A percentile compares a stretch with the other conserved stretches of the same genome.
These are phyloP conservation scores for Neurospora sp. DNA, from an alignment of 495 filamentous ascomycete genomes.

Conservation along the genomic window DNA sequence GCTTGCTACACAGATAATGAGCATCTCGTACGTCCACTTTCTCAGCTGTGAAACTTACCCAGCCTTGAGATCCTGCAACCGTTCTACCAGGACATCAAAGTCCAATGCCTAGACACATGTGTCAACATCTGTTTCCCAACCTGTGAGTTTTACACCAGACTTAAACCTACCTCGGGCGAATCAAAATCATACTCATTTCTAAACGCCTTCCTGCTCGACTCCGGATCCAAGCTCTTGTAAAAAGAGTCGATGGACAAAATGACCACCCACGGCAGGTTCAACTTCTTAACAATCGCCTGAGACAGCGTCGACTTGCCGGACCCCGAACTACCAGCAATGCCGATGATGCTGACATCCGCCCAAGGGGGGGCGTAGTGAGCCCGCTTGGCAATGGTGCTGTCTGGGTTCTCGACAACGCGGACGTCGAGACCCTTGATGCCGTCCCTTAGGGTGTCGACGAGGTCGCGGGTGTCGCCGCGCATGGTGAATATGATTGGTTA, in stretches of 20 bases:
- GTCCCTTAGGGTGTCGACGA: neutral
- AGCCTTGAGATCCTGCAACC: slow-evolving; percentile 72
- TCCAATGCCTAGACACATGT: slow-evolving; percentile 57
- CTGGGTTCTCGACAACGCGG: slow-evolving; percentile 8
- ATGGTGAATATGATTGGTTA: neutral
- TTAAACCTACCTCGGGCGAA: slow-evolving; percentile 50
- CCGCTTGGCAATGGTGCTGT: slow-evolving; percentile 31
- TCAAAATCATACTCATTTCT: slow-evolving; percentile 93
- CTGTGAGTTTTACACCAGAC: too few species aligned
- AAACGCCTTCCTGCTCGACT: slow-evolving; percentile 69
- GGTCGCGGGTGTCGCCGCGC: neutral
- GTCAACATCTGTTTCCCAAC: neutral
- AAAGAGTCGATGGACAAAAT: slow-evolving; percentile 97
- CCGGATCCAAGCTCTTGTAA: slow-evolving; percentile 73
- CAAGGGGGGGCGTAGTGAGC: slow-evolving; percentile 87
- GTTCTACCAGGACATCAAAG: slow-evolving; percentile 81
- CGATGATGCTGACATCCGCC: slow-evolving; percentile 90
- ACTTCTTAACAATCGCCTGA: slow-evolving; percentile 74
- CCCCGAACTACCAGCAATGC: slow-evolving; percentile 88
- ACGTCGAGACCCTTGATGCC: slow-evolving; percentile 2
- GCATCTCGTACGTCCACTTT: neutral
- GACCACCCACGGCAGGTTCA: slow-evolving; percentile 95
- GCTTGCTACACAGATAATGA: slow-evolving; percentile 51
- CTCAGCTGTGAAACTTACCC: slow-evolving; percentile 62
- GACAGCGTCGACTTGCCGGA: slow-evolving; percentile 97